phyloP scores from a whole-genome alignment of 2,329 filamentous ascomycete species.

The Shiraia bambusicola region DNA sequence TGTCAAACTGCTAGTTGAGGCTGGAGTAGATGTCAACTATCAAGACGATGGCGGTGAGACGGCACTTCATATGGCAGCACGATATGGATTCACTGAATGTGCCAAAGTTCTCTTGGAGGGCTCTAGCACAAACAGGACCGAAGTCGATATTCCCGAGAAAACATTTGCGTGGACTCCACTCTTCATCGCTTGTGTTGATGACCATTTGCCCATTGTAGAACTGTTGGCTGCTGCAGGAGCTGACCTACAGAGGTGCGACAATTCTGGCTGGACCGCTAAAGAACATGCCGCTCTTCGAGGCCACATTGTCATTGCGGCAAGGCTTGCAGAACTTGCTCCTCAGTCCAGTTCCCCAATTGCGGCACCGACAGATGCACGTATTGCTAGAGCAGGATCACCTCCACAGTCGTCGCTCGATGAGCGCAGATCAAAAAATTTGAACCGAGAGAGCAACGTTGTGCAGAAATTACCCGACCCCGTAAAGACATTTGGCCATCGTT shows the following conservation, averaged over 20 bases:
- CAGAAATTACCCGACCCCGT: conserved; percentile 70
- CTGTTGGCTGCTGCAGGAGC: conserved; percentile 77
- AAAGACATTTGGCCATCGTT: conserved; percentile 94
- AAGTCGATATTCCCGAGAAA: conserved; percentile 77
- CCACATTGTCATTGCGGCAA: conserved; percentile 76
- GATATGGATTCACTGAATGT: conserved; percentile 82
- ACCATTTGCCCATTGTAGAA: conserved; percentile 72
- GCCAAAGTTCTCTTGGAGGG: conserved; percentile 74
- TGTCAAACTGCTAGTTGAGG: conserved; percentile 82
- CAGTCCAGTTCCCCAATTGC: conserved; percentile 28
- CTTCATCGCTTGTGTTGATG: conserved; percentile 89
- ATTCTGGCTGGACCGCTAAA: conserved; percentile 89
- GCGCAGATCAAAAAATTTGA: conserved; percentile 42
- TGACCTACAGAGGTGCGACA: conserved; percentile 72
- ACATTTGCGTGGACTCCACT: conserved; percentile 94
- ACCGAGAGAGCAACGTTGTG: conserved; percentile 40
- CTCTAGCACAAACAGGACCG: conserved; percentile 67
- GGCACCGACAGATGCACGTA: conserved; percentile 30
- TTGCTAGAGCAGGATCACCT: conserved; percentile 45
- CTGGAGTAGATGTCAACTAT: conserved; percentile 90
- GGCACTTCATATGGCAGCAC: conserved; percentile 85
- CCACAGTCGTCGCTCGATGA: conserved; percentile 61
- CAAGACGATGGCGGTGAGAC: conserved; percentile 89
- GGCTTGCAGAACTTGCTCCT: conserved; percentile 62
- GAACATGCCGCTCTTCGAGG: conserved; percentile 91